Conservation (phyloP, 306 rosid genomes). For the Trifolium subterraneum region DNA sequence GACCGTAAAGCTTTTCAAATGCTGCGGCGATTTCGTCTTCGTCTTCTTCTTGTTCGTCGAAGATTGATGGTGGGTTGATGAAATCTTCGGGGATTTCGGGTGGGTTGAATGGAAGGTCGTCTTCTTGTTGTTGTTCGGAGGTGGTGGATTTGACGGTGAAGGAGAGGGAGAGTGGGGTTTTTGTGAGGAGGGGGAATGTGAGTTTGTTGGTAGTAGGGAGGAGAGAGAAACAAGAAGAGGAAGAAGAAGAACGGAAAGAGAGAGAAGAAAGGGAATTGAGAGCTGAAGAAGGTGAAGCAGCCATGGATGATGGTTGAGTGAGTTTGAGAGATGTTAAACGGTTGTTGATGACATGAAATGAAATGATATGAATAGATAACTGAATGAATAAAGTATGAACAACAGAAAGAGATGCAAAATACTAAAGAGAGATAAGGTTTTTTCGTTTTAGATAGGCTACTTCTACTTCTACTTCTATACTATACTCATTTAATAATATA, state of each 20-base stretch:
- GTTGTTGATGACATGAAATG: conserved; percentile 13
- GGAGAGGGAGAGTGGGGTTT: not conserved
- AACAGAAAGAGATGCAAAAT: not conserved
- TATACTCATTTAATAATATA: too few relatives aligned
- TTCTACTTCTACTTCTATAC: too few relatives aligned
- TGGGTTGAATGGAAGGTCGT: conserved; percentile 58
- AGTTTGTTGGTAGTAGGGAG: conserved; percentile 41
- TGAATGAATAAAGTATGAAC: too few relatives aligned
- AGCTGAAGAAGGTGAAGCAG: conserved; percentile 52
- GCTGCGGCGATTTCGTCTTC: conserved; percentile 85
- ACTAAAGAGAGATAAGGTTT: not conserved
- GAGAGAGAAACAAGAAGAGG: conserved; percentile 52
- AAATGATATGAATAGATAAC: not conserved
- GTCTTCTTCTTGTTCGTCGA: conserved; percentile 70
- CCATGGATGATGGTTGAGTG: conserved; percentile 42
- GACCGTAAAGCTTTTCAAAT: conserved; percentile 84
- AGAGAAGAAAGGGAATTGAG: conserved; percentile 64
- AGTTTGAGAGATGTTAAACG: not conserved
- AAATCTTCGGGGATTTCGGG: conserved; percentile 83
- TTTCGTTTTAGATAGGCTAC: not conserved
- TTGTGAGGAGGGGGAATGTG: conserved; percentile 43
- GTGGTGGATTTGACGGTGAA: conserved; percentile 45
- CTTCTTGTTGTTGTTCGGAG: conserved; percentile 45
- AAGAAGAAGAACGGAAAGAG: conserved; percentile 51
- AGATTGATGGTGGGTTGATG: conserved; percentile 65